These are phyloP conservation scores for Spiraea crenata DNA, from an alignment of 331 rosid species.

Conservation along the genomic window DNA sequence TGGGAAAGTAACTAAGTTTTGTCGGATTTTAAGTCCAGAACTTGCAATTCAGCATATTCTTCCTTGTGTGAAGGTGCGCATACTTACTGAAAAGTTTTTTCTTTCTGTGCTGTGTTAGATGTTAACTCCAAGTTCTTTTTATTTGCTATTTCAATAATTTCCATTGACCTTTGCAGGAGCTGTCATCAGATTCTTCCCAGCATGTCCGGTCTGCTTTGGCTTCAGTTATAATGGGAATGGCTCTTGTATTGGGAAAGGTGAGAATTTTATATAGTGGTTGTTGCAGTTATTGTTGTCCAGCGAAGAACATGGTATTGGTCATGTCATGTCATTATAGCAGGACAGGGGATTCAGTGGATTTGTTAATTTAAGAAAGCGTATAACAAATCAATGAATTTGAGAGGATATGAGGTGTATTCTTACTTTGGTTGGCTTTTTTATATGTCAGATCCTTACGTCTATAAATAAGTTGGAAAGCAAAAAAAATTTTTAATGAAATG, in stretches of 20 bases:
- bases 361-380: not conserved
- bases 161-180: constrained; percentile 56
- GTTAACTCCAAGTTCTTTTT: not conserved
- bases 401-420: not conserved
- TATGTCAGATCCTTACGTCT: not conserved
- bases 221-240: constrained; percentile 98
- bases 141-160: constrained; percentile 17
- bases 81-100: constrained; percentile 20
- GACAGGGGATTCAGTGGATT: not conserved
- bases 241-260: constrained; percentile 97
- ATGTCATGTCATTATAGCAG: not conserved
- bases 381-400: not conserved
- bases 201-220: constrained; percentile 98
- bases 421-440: not conserved
- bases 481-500: not conserved
- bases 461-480: not conserved
- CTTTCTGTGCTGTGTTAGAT: constrained; percentile 7
- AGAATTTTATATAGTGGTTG: constrained; percentile 1
- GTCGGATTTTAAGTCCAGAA: constrained; percentile 86
- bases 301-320: not conserved
- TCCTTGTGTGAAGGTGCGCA: constrained; percentile 88
- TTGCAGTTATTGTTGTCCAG: constrained; percentile 10
- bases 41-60: constrained; percentile 89
- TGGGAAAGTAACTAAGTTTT: constrained; percentile 91
- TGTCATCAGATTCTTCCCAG: constrained; percentile 96